phyloP scores from a whole-genome alignment of 2,329 filamentous ascomycete species.

The Calonectria hongkongensis region DNA sequence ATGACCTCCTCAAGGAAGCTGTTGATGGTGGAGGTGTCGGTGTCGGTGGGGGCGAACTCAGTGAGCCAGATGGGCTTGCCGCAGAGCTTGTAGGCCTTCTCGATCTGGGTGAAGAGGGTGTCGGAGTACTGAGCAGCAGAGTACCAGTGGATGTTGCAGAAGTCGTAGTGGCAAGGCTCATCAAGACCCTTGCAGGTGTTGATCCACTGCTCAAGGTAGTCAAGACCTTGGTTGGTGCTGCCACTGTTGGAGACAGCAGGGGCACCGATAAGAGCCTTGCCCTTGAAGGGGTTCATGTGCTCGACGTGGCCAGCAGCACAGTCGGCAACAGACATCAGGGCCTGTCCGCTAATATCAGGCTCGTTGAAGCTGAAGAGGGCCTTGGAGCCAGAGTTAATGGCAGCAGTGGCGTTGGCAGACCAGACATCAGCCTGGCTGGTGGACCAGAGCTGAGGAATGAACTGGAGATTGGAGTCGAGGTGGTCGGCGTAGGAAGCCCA shows the following conservation, averaged over 20 bases:
- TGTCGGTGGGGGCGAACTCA: slow-evolving; percentile 75
- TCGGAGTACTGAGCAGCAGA: slow-evolving; percentile 66
- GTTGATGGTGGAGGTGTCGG: slow-evolving; percentile 62
- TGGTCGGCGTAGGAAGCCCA: slow-evolving; percentile 73
- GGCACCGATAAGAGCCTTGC: slow-evolving; percentile 72
- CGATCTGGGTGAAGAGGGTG: slow-evolving; percentile 73
- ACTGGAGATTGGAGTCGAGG: slow-evolving; percentile 69
- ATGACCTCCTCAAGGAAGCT: slow-evolving; percentile 71
- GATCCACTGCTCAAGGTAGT: slow-evolving; percentile 74
- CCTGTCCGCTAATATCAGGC: slow-evolving; percentile 77
- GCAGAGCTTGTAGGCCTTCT: slow-evolving; percentile 67
- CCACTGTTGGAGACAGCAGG: slow-evolving; percentile 79
- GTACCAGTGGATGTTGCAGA: slow-evolving; percentile 80
- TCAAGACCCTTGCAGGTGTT: slow-evolving; percentile 65
- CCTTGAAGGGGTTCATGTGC: slow-evolving; percentile 74
- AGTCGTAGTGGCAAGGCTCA: slow-evolving; percentile 72
- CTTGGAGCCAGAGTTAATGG: slow-evolving; percentile 72
- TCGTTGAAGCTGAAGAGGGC: slow-evolving; percentile 83
- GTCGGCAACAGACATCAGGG: slow-evolving; percentile 71
- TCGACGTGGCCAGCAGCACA: slow-evolving; percentile 73
- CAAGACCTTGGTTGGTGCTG: slow-evolving; percentile 68
- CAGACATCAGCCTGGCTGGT: slow-evolving; percentile 69
- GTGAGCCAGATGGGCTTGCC: slow-evolving; percentile 76
- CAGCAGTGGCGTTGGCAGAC: slow-evolving; percentile 68
- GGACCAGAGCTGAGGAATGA: slow-evolving; percentile 81